These are phyloP conservation scores for Leccinum subgranulosum DNA, from an alignment of 768 basidiomycete genomes.

Conservation along the genomic window DNA sequence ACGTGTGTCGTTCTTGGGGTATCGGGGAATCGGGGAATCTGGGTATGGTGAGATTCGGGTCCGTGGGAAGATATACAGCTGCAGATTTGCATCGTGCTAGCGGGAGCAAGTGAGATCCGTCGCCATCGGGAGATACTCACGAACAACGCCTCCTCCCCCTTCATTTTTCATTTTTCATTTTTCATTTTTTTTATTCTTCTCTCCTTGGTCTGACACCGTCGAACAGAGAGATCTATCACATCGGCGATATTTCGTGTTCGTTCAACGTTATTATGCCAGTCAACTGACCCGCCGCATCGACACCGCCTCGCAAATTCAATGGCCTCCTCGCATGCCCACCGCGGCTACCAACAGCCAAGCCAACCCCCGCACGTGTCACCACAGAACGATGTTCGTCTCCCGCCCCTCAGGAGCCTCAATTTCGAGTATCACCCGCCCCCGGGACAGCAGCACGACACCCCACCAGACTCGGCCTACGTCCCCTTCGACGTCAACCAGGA, in stretches of 20 bases:
- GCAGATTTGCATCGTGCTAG: conserved; percentile 32
- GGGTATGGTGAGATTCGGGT: conserved; percentile 12
- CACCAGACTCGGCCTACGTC: conserved; percentile 8
- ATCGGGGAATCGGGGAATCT: conserved; percentile 32
- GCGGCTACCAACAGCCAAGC: conserved; percentile 25
- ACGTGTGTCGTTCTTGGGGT: conserved; percentile 21
- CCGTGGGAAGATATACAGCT: conserved; percentile 27
- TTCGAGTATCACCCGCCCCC: conserved; percentile 42
- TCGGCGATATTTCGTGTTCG: conserved; percentile 18
- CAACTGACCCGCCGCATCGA: conserved; percentile 1
- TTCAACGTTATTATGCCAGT: conserved; percentile 13
- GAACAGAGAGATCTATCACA: conserved; percentile 18
- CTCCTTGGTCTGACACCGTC: not conserved
- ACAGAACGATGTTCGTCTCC: conserved; percentile 53
- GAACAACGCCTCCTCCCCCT: conserved; percentile 2
- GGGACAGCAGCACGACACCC: conserved; percentile 22
- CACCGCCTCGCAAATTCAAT: conserved; percentile 27
- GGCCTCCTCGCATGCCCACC: conserved; percentile 45
- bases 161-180: conserved; percentile 14
- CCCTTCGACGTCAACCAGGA: conserved; percentile 25
- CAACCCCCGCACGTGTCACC: conserved; percentile 35
- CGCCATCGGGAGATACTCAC: conserved; percentile 61
- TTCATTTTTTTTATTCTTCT: conserved; percentile 7
- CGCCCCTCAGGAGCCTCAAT: conserved; percentile 72
- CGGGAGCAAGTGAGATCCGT: conserved; percentile 43